Conservation (phyloP, 495 filamentous ascomycete genomes). For the Darksidea phi region DNA sequence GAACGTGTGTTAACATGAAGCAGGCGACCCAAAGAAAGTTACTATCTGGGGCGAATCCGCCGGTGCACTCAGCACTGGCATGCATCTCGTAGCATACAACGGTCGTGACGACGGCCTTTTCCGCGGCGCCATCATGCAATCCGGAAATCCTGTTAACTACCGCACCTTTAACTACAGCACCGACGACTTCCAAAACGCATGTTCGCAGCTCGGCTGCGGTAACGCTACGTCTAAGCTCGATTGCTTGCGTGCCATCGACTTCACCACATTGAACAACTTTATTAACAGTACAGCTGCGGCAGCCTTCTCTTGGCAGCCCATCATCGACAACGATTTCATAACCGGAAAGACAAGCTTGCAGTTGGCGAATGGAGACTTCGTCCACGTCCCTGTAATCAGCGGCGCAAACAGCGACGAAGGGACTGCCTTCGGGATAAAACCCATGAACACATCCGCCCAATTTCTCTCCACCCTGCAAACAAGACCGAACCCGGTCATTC, state of each 20-base stretch:
- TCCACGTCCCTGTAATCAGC: conserved; percentile 57
- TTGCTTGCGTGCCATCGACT: conserved; percentile 54
- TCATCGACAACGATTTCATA: conserved; percentile 55
- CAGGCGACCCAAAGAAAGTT: conserved; percentile 40
- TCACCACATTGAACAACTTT: conserved; percentile 57
- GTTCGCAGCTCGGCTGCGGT: conserved; percentile 45
- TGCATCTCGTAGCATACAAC: conserved; percentile 39
- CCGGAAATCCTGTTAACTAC: conserved; percentile 42
- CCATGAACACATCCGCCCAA: conserved; percentile 50
- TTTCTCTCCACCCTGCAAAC: conserved; percentile 42
- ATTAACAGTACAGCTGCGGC: conserved; percentile 47
- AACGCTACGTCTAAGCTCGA: conserved; percentile 43
- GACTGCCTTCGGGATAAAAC: conserved; percentile 53
- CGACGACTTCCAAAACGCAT: conserved; percentile 30
- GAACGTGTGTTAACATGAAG: background rate
- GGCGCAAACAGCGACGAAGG: conserved; percentile 65
- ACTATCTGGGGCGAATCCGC: conserved; percentile 40
- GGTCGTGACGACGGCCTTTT: conserved; percentile 52
- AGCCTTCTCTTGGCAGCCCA: conserved; percentile 42
- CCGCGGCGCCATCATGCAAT: conserved; percentile 51
- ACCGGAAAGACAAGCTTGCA: conserved; percentile 38
- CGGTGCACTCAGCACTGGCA: conserved; percentile 34
- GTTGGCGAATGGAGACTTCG: conserved; percentile 49
- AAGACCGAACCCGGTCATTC: conserved; percentile 13
- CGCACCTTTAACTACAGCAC: conserved; percentile 24